Conservation (phyloP, 2,329 filamentous ascomycete genomes). For the Exserohilum turcica region DNA sequence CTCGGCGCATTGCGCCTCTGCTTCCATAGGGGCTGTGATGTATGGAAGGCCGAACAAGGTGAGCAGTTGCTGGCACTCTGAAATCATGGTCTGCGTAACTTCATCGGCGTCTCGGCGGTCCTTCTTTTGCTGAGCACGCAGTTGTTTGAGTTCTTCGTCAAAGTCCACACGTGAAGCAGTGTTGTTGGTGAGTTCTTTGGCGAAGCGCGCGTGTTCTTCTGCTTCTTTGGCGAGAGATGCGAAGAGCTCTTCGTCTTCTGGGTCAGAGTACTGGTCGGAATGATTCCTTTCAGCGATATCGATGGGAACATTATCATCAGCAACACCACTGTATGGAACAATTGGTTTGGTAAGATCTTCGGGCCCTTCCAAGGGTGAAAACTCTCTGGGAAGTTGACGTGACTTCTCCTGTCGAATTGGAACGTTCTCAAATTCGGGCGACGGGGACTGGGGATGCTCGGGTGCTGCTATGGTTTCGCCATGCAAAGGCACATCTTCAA, state of each 20-base stretch:
- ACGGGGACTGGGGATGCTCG: constrained; percentile 47
- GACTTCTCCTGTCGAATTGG: constrained; percentile 25
- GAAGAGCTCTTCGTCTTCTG: constrained; percentile 89
- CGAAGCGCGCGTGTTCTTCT: constrained; percentile 92
- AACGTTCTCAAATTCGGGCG: constrained; percentile 60
- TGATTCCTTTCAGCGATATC: constrained; percentile 35
- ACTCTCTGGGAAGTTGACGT: constrained; percentile 23
- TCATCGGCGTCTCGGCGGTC: constrained; percentile 95
- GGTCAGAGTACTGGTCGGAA: constrained; percentile 67
- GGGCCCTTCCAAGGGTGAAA: constrained; percentile 37
- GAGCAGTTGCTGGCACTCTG: constrained; percentile 90
- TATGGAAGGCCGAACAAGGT: constrained; percentile 93
- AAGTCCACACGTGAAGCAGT: constrained; percentile 73
- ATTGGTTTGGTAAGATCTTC: constrained; percentile 37
- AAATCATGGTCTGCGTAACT: constrained; percentile 93
- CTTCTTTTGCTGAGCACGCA: constrained; percentile 94
- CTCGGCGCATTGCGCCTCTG: constrained; percentile 95
- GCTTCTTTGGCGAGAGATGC: constrained; percentile 85
- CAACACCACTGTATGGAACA: constrained; percentile 38
- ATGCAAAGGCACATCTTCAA: constrained; percentile 55
- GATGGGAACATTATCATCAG: constrained; percentile 34
- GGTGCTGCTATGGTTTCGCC: constrained; percentile 14
- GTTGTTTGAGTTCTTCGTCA: constrained; percentile 81
- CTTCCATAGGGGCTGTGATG: constrained; percentile 97
- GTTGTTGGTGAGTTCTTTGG: constrained; percentile 81